A percentile compares a stretch with the other conserved stretches of the same genome.
phyloP scores from a whole-genome alignment of 2,329 filamentous ascomycete genomes.

The Xylariaceae sp. region DNA sequence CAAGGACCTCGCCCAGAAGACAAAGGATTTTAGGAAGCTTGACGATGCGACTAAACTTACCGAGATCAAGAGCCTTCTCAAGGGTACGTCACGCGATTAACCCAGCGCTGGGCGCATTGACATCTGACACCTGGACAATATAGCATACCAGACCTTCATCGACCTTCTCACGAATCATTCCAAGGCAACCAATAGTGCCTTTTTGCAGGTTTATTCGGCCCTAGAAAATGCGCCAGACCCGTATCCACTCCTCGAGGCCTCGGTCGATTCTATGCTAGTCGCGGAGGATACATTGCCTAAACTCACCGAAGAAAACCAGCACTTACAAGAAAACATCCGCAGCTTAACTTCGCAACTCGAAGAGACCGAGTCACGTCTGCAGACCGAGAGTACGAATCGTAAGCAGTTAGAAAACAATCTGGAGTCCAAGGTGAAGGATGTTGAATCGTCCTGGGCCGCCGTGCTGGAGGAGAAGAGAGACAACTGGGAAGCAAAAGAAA shows the following conservation, averaged over 20 bases:
- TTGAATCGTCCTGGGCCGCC: constrained; percentile 87
- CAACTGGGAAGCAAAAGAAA: constrained; percentile 96
- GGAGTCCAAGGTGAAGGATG: constrained; percentile 82
- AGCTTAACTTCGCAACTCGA: constrained; percentile 82
- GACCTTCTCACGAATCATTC: constrained; percentile 95
- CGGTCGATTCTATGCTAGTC: constrained; percentile 89
- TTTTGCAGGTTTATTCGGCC: constrained; percentile 89
- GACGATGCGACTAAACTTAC: constrained; percentile 82
- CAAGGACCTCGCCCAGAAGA: constrained; percentile 98
- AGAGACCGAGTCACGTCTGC: constrained; percentile 78
- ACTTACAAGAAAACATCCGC: constrained; percentile 79
- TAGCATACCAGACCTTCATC: constrained; percentile 96
- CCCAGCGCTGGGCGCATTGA: not conserved
- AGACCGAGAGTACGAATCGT: constrained; percentile 74
- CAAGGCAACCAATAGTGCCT: constrained; percentile 90
- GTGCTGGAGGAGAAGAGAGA: constrained; percentile 92
- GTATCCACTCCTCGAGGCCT: constrained; percentile 94
- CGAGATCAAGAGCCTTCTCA: constrained; percentile 88
- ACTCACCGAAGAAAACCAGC: constrained; percentile 84
- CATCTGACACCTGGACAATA: constrained; percentile 13
- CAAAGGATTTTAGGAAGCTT: constrained; percentile 94
- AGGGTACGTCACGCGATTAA: constrained; percentile 61
- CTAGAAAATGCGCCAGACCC: constrained; percentile 96
- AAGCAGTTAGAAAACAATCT: constrained; percentile 78
- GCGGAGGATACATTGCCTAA: constrained; percentile 93